Conservation (phyloP, 768 basidiomycete species). For the Collybia nuda region DNA sequence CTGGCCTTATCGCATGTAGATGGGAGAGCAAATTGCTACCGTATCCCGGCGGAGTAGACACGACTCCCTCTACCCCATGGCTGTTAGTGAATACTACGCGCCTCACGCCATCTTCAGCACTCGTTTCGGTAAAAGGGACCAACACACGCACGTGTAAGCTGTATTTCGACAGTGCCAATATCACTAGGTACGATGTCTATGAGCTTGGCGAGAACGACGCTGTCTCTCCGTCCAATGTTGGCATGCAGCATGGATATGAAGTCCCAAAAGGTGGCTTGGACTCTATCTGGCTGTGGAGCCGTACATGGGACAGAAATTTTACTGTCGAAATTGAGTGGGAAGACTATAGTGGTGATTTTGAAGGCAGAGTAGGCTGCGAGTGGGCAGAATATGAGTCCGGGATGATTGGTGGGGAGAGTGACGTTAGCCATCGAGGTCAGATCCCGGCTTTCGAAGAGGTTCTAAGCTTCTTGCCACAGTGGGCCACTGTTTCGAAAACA, state of each 20-base stretch:
- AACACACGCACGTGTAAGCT: conserved; percentile 63
- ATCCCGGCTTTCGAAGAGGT: conserved; percentile 75
- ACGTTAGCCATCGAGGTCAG: conserved; percentile 56
- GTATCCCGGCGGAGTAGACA: not conserved
- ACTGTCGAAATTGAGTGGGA: conserved; percentile 44
- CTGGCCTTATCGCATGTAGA: not conserved
- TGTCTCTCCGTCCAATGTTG: no score
- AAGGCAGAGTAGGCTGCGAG: conserved; percentile 46
- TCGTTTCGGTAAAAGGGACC: conserved; percentile 44
- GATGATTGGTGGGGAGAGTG: conserved; percentile 35
- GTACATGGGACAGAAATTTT: conserved; percentile 49
- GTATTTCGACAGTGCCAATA: conserved; percentile 40
- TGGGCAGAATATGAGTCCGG: conserved; percentile 56
- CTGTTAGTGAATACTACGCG: conserved; percentile 11
- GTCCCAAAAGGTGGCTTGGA: conserved; percentile 25
- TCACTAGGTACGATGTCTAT: conserved; percentile 2
- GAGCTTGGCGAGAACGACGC: not conserved
- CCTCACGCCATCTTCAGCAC: conserved; percentile 22
- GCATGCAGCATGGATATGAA: conserved; percentile 5
- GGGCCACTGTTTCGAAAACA: conserved; percentile 62
- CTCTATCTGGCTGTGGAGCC: conserved; percentile 48
- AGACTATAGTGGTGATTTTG: conserved; percentile 16
- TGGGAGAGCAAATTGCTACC: not conserved
- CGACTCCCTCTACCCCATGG: conserved; percentile 11
- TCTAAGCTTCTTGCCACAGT: conserved; percentile 60